Conservation (phyloP, 2,329 filamentous ascomycete species). For the Ophiostoma himal-ulmi region DNA sequence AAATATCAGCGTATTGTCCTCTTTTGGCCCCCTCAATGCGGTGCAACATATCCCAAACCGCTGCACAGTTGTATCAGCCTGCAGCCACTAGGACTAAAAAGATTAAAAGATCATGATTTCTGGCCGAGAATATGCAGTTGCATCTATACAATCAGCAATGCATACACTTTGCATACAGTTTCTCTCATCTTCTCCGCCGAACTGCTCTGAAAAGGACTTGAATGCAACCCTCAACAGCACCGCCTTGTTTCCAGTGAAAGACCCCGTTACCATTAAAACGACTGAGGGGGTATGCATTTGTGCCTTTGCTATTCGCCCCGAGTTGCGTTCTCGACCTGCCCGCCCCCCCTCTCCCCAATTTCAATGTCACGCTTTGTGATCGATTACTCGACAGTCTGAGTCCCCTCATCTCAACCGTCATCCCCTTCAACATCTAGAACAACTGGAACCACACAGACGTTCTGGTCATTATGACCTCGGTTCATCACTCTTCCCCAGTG, state of each 20-base stretch:
- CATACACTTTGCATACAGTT: background rate
- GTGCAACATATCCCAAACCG: no score
- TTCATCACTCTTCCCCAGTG: background rate
- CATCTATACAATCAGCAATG: background rate
- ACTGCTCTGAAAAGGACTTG: background rate
- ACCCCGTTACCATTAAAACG: background rate
- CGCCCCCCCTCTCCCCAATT: no score
- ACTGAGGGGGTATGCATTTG: no score
- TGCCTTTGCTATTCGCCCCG: no score
- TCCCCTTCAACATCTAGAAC: background rate
- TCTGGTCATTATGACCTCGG: background rate
- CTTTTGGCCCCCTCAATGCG: no score
- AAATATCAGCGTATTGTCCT: background rate
- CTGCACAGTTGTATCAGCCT: background rate
- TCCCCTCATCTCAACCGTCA: background rate
- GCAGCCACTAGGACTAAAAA: conserved; percentile 3
- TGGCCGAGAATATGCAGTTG: background rate
- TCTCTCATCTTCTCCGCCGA: background rate
- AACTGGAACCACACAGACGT: background rate
- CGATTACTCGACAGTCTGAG: background rate
- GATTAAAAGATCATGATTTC: conserved; percentile 8
- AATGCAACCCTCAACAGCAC: background rate
- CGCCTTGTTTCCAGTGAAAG: background rate
- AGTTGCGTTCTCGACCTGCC: no score
- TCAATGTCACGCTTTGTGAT: background rate